Conservation (phyloP, 345 rosid species). For the Brassica carinata region DNA sequence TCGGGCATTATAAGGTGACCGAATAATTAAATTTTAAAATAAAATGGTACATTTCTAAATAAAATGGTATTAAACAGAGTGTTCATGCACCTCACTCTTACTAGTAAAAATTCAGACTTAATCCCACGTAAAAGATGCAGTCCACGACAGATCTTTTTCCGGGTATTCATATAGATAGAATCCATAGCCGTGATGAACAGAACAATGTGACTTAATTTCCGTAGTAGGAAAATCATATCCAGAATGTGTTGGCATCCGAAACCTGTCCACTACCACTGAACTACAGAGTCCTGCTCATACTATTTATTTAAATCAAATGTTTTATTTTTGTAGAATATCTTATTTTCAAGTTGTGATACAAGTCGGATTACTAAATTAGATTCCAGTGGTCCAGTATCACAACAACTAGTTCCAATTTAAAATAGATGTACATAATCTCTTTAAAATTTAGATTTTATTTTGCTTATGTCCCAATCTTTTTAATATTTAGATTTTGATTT, state of each 20-base stretch:
- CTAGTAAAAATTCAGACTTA: too few relatives aligned
- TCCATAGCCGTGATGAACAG: too few relatives aligned
- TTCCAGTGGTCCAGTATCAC: constrained; percentile 7
- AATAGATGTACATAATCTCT: not conserved
- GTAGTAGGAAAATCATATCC: too few relatives aligned
- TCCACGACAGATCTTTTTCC: too few relatives aligned
- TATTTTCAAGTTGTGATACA: constrained; percentile 2
- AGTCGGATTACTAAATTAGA: constrained; percentile 1
- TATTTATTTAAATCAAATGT: not conserved
- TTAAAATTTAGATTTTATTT: not conserved
- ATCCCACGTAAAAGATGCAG: too few relatives aligned
- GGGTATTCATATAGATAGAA: too few relatives aligned
- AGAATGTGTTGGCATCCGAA: not conserved
- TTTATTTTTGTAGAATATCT: not conserved
- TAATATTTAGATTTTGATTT: not conserved
- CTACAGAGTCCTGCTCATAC: too few relatives aligned
- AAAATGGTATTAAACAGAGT: not conserved
- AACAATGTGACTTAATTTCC: too few relatives aligned
- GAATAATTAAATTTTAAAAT: too few relatives aligned
- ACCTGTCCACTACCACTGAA: too few relatives aligned
- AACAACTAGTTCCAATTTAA: not conserved
- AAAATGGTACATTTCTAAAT: not conserved
- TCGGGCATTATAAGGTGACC: constrained; percentile 15
- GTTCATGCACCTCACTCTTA: constrained; percentile 6
- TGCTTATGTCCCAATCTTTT: not conserved